Percentiles rank a stretch among this genome's conserved stretches.
Conservation (phyloP, 2,329 filamentous ascomycete species). For the Tolypocladium cylindrosporum region DNA sequence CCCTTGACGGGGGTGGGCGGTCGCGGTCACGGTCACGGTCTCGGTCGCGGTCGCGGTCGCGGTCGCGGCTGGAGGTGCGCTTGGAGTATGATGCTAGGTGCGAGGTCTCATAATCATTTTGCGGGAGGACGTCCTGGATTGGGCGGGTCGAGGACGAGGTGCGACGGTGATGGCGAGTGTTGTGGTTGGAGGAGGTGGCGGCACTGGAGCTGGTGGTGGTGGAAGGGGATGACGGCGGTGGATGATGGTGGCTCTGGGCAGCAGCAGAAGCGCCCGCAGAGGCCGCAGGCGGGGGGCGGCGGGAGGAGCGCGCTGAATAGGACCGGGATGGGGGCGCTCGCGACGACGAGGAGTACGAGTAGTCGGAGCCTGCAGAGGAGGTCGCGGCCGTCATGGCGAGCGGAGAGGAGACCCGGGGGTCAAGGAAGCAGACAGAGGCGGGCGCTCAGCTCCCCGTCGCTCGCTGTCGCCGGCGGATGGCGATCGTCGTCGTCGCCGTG, state of each 20-base stretch:
- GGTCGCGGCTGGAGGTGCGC: slow-evolving; percentile 58
- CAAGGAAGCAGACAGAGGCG: not conserved
- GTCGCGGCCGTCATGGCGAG: slow-evolving; percentile 19
- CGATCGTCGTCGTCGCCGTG: not conserved
- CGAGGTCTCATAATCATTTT: slow-evolving; percentile 65
- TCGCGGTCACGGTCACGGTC: slow-evolving; percentile 3
- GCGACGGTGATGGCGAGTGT: slow-evolving; percentile 26
- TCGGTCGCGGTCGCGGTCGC: slow-evolving; percentile 11
- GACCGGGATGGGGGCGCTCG: slow-evolving; percentile 21
- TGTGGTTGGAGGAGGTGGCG: slow-evolving; percentile 13
- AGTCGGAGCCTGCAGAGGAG: slow-evolving; percentile 10
- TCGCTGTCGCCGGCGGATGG: not conserved
- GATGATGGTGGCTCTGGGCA: slow-evolving; percentile 7
- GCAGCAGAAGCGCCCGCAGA: slow-evolving; percentile 9
- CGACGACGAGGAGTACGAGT: slow-evolving; percentile 11
- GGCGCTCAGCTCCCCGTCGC: not conserved
- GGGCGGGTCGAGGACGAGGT: slow-evolving; percentile 31
- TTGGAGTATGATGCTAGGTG: slow-evolving; percentile 51
- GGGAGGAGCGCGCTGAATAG: slow-evolving; percentile 23
- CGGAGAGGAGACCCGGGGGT: not conserved
- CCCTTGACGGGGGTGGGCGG: slow-evolving; percentile 33
- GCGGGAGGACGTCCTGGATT: slow-evolving; percentile 34
- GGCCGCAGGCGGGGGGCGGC: slow-evolving; percentile 15
- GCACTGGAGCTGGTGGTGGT: slow-evolving; percentile 13
- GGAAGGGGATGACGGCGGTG: slow-evolving; percentile 6